phyloP scores from a whole-genome alignment of 2,329 filamentous ascomycete genomes.

The Fusarium coicis region DNA sequence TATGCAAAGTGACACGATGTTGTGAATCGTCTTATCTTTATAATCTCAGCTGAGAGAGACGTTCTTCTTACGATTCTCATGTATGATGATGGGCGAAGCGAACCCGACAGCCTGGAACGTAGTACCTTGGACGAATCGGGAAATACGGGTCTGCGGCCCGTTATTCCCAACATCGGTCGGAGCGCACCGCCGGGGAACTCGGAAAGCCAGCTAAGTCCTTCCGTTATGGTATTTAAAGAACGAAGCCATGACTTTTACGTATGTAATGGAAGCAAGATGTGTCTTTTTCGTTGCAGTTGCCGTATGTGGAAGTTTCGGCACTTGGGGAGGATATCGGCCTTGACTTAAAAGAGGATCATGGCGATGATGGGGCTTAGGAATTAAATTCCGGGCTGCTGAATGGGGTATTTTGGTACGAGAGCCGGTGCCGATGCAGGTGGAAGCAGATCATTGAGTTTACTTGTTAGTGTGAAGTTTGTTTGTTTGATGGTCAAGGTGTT shows the following conservation, averaged over 20 bases:
- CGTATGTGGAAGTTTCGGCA: conserved; percentile 22
- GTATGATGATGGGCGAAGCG: background rate
- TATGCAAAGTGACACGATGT: background rate
- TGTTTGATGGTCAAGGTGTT: background rate
- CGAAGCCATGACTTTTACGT: background rate
- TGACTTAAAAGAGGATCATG: conserved; percentile 8
- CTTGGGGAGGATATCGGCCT: background rate
- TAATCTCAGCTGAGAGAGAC: background rate
- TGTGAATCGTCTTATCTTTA: conserved; percentile 3
- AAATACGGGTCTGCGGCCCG: conserved; percentile 39
- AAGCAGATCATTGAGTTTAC: conserved; percentile 8
- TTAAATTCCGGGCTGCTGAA: background rate
- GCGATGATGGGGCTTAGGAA: background rate
- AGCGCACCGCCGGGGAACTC: conserved; percentile 25
- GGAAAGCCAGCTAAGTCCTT: background rate
- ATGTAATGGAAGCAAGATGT: background rate
- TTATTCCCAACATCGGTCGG: conserved; percentile 28
- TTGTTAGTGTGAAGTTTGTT: background rate
- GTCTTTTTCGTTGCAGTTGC: conserved; percentile 19
- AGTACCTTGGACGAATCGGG: background rate
- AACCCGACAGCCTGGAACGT: conserved; percentile 27
- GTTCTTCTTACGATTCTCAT: background rate
- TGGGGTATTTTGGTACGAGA: background rate
- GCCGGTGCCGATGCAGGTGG: conserved; percentile 14
- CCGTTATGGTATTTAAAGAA: background rate